These are phyloP conservation scores for Coemansia sp. DNA, from an alignment of 192 early-diverging fungal species.

Conservation along the genomic window DNA sequence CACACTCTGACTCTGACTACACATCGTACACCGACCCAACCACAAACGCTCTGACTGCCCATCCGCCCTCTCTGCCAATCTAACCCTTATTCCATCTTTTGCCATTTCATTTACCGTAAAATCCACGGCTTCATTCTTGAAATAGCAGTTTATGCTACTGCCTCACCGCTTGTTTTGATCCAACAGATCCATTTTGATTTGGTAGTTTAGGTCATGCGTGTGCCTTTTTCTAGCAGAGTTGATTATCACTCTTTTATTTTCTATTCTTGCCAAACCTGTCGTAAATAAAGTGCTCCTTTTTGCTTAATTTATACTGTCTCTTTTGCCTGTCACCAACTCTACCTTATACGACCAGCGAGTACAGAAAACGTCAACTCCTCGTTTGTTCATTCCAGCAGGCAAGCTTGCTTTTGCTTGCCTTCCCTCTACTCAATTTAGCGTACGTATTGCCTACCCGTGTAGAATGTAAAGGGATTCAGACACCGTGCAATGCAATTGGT, in stretches of 20 bases:
- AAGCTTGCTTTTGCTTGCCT: neutral
- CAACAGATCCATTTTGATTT: neutral
- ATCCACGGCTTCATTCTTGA: neutral
- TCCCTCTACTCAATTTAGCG: neutral
- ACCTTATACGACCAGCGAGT: no score
- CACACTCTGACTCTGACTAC: no score
- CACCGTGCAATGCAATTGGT: neutral
- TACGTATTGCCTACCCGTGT: neutral
- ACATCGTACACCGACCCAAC: neutral
- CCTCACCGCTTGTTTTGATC: constrained; percentile 3
- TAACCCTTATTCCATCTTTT: neutral
- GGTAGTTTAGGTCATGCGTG: neutral
- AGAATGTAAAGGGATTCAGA: neutral
- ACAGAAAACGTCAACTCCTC: neutral
- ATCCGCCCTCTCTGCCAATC: neutral
- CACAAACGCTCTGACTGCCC: neutral
- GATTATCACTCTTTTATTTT: no score
- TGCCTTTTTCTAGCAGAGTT: no score
- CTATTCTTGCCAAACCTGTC: no score
- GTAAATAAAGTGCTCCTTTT: no score
- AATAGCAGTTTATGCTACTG: constrained; percentile 5
- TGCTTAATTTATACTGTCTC: no score
- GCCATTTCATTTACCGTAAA: neutral
- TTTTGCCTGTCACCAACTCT: no score
- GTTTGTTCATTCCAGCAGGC: neutral